Percentiles rank a stretch among this genome's conserved stretches.
Conservation (phyloP, 129 eudicot species). For the Flaveria robusta region DNA sequence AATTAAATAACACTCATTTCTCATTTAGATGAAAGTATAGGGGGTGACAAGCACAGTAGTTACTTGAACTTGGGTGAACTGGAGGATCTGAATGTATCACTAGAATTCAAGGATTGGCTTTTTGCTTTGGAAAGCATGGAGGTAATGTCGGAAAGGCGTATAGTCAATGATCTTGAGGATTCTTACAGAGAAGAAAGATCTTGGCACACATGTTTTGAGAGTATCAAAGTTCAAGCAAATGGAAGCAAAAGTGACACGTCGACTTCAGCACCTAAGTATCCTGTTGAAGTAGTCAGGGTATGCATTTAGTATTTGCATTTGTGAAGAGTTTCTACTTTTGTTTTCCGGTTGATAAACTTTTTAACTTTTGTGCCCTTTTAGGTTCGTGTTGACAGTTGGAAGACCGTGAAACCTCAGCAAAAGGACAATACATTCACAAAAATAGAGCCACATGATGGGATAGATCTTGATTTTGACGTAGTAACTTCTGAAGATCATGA, state of each 20-base stretch:
- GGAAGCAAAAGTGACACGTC: slow-evolving; percentile 49
- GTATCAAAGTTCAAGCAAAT: slow-evolving; percentile 62
- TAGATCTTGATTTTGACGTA: slow-evolving; percentile 57
- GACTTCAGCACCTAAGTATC: slow-evolving; percentile 44
- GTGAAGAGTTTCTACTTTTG: neutral
- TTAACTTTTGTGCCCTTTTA: slow-evolving; percentile 27
- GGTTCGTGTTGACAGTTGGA: slow-evolving; percentile 77
- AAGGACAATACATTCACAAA: slow-evolving; percentile 37
- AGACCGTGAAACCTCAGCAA: slow-evolving; percentile 67
- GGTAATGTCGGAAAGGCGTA: slow-evolving; percentile 47
- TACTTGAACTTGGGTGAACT: slow-evolving; percentile 56
- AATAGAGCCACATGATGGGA: slow-evolving; percentile 51
- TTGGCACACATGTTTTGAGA: slow-evolving; percentile 79
- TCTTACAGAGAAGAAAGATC: slow-evolving; percentile 57
- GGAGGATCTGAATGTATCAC: slow-evolving; percentile 65
- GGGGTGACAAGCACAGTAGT: slow-evolving; percentile 42
- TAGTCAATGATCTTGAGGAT: slow-evolving; percentile 41
- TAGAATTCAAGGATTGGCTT: slow-evolving; percentile 79
- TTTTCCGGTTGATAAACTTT: slow-evolving; percentile 12
- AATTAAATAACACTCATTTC: slow-evolving; percentile 16
- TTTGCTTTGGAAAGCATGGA: slow-evolving; percentile 83
- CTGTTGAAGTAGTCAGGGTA: slow-evolving; percentile 68
- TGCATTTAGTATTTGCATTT: slow-evolving; percentile 26
- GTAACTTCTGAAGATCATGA: slow-evolving; percentile 48
- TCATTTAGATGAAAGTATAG: slow-evolving; percentile 49